Conservation (phyloP, 495 filamentous ascomycete genomes). For the Penicillium coffeae region DNA sequence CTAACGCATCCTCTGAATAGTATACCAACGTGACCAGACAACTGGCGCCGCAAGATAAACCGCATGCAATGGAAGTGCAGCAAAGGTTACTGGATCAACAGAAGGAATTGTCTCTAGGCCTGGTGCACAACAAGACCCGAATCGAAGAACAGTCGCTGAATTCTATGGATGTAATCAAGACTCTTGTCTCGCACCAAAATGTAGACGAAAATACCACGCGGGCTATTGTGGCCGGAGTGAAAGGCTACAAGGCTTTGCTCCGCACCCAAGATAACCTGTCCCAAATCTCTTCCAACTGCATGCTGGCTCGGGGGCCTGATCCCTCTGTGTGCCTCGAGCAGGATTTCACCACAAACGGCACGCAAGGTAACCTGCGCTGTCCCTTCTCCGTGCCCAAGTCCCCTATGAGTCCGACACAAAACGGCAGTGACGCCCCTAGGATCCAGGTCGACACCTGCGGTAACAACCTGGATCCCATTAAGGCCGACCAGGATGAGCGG, state of each 20-base stretch:
- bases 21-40: conserved; percentile 21
- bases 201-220: conserved; percentile 39
- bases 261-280: conserved; percentile 24
- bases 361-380: conserved; percentile 40
- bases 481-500: conserved; percentile 39
- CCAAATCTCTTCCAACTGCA: conserved; percentile 27
- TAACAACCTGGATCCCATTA: conserved; percentile 43
- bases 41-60: conserved; percentile 24
- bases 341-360: conserved; percentile 46
- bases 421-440: conserved; percentile 25
- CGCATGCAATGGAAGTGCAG: conserved; percentile 32
- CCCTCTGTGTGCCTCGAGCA: conserved; percentile 33
- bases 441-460: conserved; percentile 31
- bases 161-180: conserved; percentile 43
- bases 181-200: conserved; percentile 39
- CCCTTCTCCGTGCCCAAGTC: conserved; percentile 42
- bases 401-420: conserved; percentile 22
- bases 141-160: conserved; percentile 33
- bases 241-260: conserved; percentile 37
- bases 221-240: conserved; percentile 39
- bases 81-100: conserved; percentile 29
- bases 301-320: conserved; percentile 37
- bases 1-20: conserved; percentile 17
- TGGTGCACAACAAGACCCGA: conserved; percentile 23
- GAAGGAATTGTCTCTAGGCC: conserved; percentile 28